A percentile compares a stretch with the other conserved stretches of the same genome.
phyloP scores from a whole-genome alignment of 2,329 filamentous ascomycete species.

The Diaporthe capsici region DNA sequence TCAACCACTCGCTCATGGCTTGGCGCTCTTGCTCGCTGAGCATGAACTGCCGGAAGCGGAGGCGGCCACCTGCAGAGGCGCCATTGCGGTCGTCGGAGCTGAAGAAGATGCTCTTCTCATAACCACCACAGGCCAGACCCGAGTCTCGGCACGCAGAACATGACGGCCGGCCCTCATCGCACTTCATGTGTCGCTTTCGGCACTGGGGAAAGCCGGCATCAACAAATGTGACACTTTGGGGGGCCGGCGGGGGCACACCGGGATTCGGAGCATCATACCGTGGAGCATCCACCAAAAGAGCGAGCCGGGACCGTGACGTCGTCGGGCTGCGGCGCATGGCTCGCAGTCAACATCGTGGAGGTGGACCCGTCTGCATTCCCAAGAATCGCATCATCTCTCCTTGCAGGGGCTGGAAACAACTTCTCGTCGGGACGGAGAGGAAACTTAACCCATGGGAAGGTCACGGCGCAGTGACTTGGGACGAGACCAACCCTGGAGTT shows the following conservation, averaged over 20 bases:
- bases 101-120: slow-evolving; percentile 55
- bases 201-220: background rate
- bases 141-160: background rate
- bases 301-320: background rate
- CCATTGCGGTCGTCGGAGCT: slow-evolving; percentile 44
- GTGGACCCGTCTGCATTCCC: background rate
- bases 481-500: background rate
- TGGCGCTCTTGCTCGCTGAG: slow-evolving; percentile 54
- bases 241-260: background rate
- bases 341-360: background rate
- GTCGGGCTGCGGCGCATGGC: background rate
- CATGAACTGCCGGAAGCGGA: slow-evolving; percentile 54
- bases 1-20: slow-evolving; percentile 53
- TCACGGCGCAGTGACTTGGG: background rate
- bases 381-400: background rate
- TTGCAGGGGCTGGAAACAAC: background rate
- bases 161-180: slow-evolving; percentile 16
- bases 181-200: slow-evolving; percentile 23
- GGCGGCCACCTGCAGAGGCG: background rate
- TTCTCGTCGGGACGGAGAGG: slow-evolving; percentile 10
- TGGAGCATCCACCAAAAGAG: slow-evolving; percentile 30
- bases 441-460: background rate
- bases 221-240: background rate
- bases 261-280: slow-evolving; percentile 5
- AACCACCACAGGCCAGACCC: slow-evolving; percentile 43